A percentile compares a stretch with the other conserved stretches of the same genome.
phyloP scores from a whole-genome alignment of 352 stramenopile genomes.

The Phytophthora sojae region DNA sequence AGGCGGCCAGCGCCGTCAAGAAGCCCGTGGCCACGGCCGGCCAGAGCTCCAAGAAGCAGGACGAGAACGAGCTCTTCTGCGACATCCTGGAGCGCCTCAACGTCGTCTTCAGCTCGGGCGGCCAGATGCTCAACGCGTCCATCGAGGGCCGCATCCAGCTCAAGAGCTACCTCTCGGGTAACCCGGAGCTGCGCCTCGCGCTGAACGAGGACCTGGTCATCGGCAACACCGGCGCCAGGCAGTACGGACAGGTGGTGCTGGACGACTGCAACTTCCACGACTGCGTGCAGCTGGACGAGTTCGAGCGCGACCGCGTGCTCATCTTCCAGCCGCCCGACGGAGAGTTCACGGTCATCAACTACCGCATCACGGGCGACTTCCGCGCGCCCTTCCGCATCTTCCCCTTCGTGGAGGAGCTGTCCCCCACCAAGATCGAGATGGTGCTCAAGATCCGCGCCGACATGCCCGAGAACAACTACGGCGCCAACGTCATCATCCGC shows the following conservation, averaged over 20 bases:
- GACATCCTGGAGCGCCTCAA: conserved; percentile 99
- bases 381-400: conserved; percentile 98
- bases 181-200: conserved; percentile 95
- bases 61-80: conserved; percentile 99
- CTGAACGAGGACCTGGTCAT: conserved; percentile 98
- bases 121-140: conserved; percentile 97
- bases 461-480: conserved; percentile 95
- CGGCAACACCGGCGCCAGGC: conserved; percentile 78
- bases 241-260: conserved; percentile 94
- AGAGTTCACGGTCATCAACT: conserved; percentile 95
- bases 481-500: conserved; percentile 96
- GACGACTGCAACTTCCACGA: conserved; percentile 99
- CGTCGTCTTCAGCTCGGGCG: conserved; percentile 96
- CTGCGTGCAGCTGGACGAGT: conserved; percentile 97
- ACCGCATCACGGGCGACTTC: conserved; percentile 98
- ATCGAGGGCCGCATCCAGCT: conserved; percentile 99
- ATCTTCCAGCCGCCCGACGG: conserved; percentile 88
- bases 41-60: conserved; percentile 82
- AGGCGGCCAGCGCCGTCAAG: conserved; percentile 87
- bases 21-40: conserved; percentile 83
- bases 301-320: conserved; percentile 90
- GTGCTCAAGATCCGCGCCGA: conserved; percentile 93
- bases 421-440: conserved; percentile 95
- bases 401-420: conserved; percentile 96
- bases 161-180: conserved; percentile 98